phyloP scores from a whole-genome alignment of 2,329 filamentous ascomycete species.

The Verticillium alfalfae region DNA sequence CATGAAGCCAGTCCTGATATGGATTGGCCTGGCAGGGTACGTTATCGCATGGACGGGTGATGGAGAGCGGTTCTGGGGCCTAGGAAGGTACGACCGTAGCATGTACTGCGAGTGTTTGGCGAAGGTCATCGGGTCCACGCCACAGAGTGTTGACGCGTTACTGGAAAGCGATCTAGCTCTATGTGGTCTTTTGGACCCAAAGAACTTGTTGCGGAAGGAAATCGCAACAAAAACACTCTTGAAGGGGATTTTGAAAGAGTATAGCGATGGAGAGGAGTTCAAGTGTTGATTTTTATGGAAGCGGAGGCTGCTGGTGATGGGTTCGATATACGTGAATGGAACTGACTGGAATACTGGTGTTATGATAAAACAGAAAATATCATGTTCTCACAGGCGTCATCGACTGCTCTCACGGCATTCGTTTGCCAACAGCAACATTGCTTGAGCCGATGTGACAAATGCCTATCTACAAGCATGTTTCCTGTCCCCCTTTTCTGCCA shows the following conservation, averaged over 20 bases:
- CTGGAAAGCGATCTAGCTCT: constrained; percentile 15
- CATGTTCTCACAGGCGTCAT: no score
- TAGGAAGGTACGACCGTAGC: constrained; percentile 14
- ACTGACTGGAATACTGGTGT: background rate
- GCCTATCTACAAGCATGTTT: no score
- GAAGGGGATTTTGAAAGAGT: constrained; percentile 2
- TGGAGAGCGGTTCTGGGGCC: background rate
- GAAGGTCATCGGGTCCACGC: constrained; percentile 10
- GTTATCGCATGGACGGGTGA: constrained; percentile 15
- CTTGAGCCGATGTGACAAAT: no score
- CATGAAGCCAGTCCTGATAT: constrained; percentile 17
- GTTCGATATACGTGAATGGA: background rate
- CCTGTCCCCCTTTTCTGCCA: no score
- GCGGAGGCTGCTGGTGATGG: background rate
- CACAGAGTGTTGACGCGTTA: constrained; percentile 10
- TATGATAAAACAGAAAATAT: no score
- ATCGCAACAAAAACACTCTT: constrained; percentile 2
- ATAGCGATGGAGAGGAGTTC: background rate
- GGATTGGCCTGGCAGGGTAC: constrained; percentile 21
- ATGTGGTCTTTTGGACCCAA: constrained; percentile 11
- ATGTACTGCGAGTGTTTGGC: constrained; percentile 17
- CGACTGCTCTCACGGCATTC: no score
- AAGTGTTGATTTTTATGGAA: background rate
- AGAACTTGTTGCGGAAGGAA: constrained; percentile 4
- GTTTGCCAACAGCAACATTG: no score